Percentiles rank a stretch among this genome's conserved stretches.
phyloP scores from a whole-genome alignment of 2,329 filamentous ascomycete species.

The Diaporthe nobilis region DNA sequence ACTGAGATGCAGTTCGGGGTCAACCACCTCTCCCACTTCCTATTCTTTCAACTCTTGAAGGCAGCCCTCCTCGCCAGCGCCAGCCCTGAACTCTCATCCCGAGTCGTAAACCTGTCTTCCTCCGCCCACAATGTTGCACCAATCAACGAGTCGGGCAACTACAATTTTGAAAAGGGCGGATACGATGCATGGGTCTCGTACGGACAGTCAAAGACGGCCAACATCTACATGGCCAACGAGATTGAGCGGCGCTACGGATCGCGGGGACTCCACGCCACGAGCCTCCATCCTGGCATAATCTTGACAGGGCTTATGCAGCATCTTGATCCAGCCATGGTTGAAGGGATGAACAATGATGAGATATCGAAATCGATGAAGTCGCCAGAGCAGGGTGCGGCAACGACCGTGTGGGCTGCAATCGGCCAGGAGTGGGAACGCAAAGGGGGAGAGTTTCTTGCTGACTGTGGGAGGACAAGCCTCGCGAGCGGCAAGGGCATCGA shows the following conservation, averaged over 20 bases:
- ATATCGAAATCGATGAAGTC: neutral
- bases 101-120: constrained; percentile 62
- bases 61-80: constrained; percentile 58
- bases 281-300: neutral
- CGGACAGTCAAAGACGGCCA: constrained; percentile 34
- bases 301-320: neutral
- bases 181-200: constrained; percentile 62
- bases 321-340: neutral
- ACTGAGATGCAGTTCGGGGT: constrained; percentile 67
- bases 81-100: constrained; percentile 45
- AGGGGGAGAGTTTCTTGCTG: neutral
- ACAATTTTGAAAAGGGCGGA: constrained; percentile 51
- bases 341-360: neutral
- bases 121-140: constrained; percentile 54
- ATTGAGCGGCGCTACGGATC: constrained; percentile 61
- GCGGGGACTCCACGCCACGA: neutral
- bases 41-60: constrained; percentile 65
- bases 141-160: constrained; percentile 55
- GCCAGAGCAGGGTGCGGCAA: neutral
- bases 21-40: constrained; percentile 68
- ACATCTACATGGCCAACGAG: constrained; percentile 62
- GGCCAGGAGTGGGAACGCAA: constrained; percentile 1
- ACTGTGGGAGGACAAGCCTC: neutral
- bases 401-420: constrained; percentile 7
- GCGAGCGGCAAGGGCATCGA: neutral